Evolutionary conservation across 2,329 filamentous ascomycete species (phyloP).

Genomic region (Epicoccum nigrum): DNA sequence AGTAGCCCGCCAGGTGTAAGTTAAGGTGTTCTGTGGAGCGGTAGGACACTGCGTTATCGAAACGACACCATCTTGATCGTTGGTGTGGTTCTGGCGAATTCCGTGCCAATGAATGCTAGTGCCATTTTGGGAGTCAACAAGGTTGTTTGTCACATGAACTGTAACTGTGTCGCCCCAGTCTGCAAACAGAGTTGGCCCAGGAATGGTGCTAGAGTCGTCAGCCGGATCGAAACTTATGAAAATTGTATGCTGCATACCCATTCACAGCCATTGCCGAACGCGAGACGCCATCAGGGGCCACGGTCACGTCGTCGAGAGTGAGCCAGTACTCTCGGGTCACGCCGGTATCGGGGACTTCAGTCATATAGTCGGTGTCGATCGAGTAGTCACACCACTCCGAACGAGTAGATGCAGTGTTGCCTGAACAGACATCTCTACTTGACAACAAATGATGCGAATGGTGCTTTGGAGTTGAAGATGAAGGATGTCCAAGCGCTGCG

Average conservation of each 20-base stretch:
- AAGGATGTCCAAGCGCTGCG: slow-evolving; percentile 2
- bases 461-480: neutral
- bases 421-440: slow-evolving; percentile 33
- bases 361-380: slow-evolving; percentile 60
- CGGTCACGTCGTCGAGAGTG: slow-evolving; percentile 50
- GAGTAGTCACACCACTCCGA: slow-evolving; percentile 56
- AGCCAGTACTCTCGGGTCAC: slow-evolving; percentile 59
- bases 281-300: slow-evolving; percentile 62
- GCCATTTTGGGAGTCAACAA: slow-evolving; percentile 35
- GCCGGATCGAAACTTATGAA: neutral
- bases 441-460: slow-evolving; percentile 5
- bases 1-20: slow-evolving; percentile 45
- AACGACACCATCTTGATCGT: slow-evolving; percentile 38
- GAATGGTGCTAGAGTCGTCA: slow-evolving; percentile 41
- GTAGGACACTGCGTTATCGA: slow-evolving; percentile 45
- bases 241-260: slow-evolving; percentile 18
- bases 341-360: slow-evolving; percentile 57
- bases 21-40: slow-evolving; percentile 29
- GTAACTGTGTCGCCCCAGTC: slow-evolving; percentile 49
- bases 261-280: slow-evolving; percentile 48
- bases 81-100: slow-evolving; percentile 40
- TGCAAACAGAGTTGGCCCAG: slow-evolving; percentile 53
- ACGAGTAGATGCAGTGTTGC: slow-evolving; percentile 39
- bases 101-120: slow-evolving; percentile 44
- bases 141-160: slow-evolving; percentile 45